Conservation (phyloP, 176 grass and related monocot species). For the Luzula sylvatica region DNA sequence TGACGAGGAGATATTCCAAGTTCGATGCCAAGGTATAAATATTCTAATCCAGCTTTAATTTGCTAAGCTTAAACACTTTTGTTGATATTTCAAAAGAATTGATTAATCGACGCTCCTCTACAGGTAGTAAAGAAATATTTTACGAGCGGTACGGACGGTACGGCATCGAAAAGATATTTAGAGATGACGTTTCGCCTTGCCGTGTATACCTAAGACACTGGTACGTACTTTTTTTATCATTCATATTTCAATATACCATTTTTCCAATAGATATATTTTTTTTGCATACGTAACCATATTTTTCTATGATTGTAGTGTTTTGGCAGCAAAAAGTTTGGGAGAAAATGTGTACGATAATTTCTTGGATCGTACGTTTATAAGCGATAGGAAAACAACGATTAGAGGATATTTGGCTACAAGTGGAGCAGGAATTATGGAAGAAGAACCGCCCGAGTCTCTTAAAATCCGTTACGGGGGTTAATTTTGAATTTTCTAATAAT, state of each 20-base stretch:
- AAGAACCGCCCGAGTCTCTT: constrained; percentile 63
- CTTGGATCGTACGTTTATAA: constrained; percentile 81
- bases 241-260: background rate
- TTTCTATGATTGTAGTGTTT: constrained; percentile 37
- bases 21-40: constrained; percentile 82
- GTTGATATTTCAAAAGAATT: background rate
- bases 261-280: background rate
- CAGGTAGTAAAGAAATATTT: constrained; percentile 83
- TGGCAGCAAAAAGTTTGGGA: constrained; percentile 79
- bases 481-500: background rate
- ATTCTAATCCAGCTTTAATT: background rate
- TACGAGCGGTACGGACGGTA: constrained; percentile 63
- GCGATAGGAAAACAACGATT: constrained; percentile 56
- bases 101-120: constrained; percentile 11
- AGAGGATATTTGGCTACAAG: constrained; percentile 47
- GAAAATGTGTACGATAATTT: constrained; percentile 61
- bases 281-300: background rate
- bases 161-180: constrained; percentile 87
- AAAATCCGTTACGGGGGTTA: constrained; percentile 74
- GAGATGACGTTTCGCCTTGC: constrained; percentile 86
- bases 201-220: constrained; percentile 89
- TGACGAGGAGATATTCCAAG: constrained; percentile 69
- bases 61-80: constrained; percentile 16
- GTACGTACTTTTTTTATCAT: constrained; percentile 24
- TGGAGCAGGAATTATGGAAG: constrained; percentile 75